These are phyloP conservation scores for Cercophora sp. DNA, from an alignment of 495 filamentous ascomycete genomes.

Conservation along the genomic window DNA sequence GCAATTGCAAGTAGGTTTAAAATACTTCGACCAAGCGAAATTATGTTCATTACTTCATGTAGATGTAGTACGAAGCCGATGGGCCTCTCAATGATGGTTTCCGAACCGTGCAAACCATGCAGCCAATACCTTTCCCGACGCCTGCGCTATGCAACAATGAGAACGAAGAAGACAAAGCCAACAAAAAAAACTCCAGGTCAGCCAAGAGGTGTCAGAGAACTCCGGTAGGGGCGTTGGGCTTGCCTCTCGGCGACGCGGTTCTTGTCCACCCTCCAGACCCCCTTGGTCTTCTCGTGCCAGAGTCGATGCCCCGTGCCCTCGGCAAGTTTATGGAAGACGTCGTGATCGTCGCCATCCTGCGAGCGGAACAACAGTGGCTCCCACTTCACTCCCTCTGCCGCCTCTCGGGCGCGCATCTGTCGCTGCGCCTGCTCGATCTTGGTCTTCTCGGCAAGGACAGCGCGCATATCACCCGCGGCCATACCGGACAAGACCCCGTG, in stretches of 20 bases:
- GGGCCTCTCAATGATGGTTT: no score
- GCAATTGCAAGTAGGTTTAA: no score
- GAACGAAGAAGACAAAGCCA: neutral
- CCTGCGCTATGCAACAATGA: conserved; percentile 9
- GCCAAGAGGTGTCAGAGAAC: conserved; percentile 25
- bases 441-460: conserved; percentile 31
- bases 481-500: conserved; percentile 30
- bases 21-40: no score
- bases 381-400: conserved; percentile 51
- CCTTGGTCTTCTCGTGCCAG: conserved; percentile 30
- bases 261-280: conserved; percentile 30
- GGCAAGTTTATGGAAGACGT: conserved; percentile 22
- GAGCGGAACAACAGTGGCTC: conserved; percentile 52
- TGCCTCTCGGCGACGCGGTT: neutral
- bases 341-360: conserved; percentile 18
- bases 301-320: conserved; percentile 19
- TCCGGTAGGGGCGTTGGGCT: conserved; percentile 28
- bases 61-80: no score
- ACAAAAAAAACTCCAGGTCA: conserved; percentile 9
- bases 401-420: conserved; percentile 59
- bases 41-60: no score
- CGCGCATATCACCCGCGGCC: conserved; percentile 34
- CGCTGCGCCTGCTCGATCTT: conserved; percentile 42
- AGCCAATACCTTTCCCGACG: conserved; percentile 15
- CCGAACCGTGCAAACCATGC: no score